Percentiles rank a stretch among this genome's conserved stretches.
Evolutionary conservation across 768 basidiomycete genomes (phyloP).

Genomic region (Podaxis carcinomalis): DNA sequence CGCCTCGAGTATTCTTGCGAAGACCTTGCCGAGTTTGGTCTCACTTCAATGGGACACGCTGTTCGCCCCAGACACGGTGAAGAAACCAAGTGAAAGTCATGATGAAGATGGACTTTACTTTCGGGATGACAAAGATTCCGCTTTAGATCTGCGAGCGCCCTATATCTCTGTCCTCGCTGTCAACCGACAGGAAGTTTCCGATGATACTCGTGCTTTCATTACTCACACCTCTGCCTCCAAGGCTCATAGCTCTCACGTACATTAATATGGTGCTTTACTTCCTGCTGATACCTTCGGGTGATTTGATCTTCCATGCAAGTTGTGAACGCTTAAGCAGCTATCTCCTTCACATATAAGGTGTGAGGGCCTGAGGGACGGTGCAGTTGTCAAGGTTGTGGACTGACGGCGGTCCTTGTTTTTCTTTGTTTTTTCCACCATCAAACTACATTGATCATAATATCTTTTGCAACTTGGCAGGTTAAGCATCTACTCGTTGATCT

Average conservation of each 20-base stretch:
- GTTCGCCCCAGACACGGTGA: background rate
- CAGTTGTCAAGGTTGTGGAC: background rate
- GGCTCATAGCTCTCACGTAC: background rate
- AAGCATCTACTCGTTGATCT: background rate
- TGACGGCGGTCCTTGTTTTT: conserved; percentile 1
- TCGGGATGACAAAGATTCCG: background rate
- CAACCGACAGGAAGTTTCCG: background rate
- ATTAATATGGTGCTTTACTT: background rate
- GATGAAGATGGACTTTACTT: background rate
- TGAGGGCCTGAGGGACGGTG: background rate
- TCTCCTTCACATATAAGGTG: too few species aligned
- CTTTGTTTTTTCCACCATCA: background rate
- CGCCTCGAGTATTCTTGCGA: background rate
- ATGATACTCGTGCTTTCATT: background rate
- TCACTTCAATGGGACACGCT: conserved; percentile 3
- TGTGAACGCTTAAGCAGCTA: too few species aligned
- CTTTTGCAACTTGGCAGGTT: background rate
- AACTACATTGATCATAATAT: background rate
- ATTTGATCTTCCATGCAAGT: too few species aligned
- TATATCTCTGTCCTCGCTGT: background rate
- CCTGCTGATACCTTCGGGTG: background rate
- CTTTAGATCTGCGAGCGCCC: background rate
- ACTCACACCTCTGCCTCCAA: background rate
- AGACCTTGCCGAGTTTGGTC: background rate
- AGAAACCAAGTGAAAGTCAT: background rate